Evolutionary conservation across 192 early-diverging fungal genomes (phyloP), one percentile per base, ranked within the genome.

Genomic region (Linnemannia schmuckeri): DNA sequence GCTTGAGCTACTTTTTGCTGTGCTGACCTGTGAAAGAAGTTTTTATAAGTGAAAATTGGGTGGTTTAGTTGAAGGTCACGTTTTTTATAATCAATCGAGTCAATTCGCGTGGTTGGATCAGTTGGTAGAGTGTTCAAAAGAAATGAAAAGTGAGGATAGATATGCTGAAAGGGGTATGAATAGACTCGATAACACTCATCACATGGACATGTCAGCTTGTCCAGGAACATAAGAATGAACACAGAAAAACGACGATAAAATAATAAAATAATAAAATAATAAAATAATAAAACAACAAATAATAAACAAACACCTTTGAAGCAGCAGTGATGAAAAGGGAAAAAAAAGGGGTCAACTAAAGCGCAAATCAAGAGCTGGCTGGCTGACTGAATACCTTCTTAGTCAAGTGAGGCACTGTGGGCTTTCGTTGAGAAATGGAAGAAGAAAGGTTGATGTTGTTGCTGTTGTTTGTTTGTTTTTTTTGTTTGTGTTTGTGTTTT

Each of bases 401-500:
- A 13, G 15, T 33, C 30, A 66, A 66, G 27, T 66, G 61, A 66
- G 61, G 15, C 30, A 66, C 13, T 27, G 30, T 33, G 30, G 4
- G 10, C 18, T 22, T 52, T 66, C 33, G 27, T 3, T 30, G 4
- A 33, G 61, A 30, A 66, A 66, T 66, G 30, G 6, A 24, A 15
- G 44, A 13, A 46, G 44, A 13, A 46, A 6, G 44, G 12, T 27
- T 12, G 15, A 47, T 72, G 40, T 33, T 73, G 18, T 73, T 72
- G 15, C 47, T 72, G 40, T 33, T 73, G 18, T 73, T 72, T 72
- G 4, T 42, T 71, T 71, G 33, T 70, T 70, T 70, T 3, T 24
- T 72, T 72, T 72, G 18, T 72, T 72, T 47, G 17, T n/a, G 33
- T 72, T 72, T 71, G 30, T 40, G n/a, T 72, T 72, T 42, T 41